A percentile compares a stretch with the other conserved stretches of the same genome.
These are phyloP conservation scores for Mycotypha africana DNA, from an alignment of 371 early-diverging fungal genomes.

Conservation along the genomic window DNA sequence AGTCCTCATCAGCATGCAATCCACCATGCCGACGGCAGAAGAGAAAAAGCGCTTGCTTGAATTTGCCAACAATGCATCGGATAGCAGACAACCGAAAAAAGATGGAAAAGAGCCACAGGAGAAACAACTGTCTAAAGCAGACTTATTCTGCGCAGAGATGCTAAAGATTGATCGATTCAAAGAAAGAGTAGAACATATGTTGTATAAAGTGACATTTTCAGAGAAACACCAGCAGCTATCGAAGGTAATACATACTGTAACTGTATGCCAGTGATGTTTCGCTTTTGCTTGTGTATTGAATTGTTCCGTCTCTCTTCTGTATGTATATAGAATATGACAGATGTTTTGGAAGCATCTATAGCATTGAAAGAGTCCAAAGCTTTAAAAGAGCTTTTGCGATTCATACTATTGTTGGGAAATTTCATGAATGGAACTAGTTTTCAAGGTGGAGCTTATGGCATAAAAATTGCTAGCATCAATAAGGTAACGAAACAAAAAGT, in stretches of 20 bases:
- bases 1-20: constrained; percentile 60
- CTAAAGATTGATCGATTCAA: constrained; percentile 80
- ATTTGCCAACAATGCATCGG: constrained; percentile 59
- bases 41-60: constrained; percentile 70
- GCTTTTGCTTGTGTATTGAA: no score
- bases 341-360: constrained; percentile 49
- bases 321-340: constrained; percentile 37
- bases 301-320: neutral
- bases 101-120: constrained; percentile 66
- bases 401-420: constrained; percentile 86
- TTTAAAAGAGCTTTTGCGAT: constrained; percentile 54
- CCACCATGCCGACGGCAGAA: constrained; percentile 65
- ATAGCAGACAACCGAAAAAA: no score
- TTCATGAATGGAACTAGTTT: constrained; percentile 87
- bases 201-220: constrained; percentile 71
- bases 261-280: neutral
- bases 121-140: constrained; percentile 67
- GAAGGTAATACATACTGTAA: constrained; percentile 42
- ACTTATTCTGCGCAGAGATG: constrained; percentile 83
- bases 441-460: constrained; percentile 89
- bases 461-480: constrained; percentile 81
- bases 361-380: constrained; percentile 45
- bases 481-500: constrained; percentile 44
- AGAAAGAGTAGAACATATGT: constrained; percentile 69
- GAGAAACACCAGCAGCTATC: constrained; percentile 69